Conservation (phyloP, 495 filamentous ascomycete genomes). For the Xylaria sp. region DNA sequence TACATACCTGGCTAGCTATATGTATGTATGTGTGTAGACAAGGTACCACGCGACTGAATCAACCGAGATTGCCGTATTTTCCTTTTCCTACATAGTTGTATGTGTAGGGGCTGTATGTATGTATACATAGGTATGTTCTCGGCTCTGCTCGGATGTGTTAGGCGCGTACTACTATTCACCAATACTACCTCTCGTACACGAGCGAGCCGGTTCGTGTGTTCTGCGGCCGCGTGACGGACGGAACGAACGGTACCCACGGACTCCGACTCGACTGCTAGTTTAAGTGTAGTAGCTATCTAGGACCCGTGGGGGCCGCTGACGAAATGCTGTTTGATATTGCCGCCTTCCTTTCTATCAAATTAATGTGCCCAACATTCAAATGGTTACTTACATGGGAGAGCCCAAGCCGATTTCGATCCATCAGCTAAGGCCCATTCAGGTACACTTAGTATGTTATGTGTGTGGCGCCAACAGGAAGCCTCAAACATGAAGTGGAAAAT, state of each 20-base stretch:
- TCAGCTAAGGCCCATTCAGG: neutral
- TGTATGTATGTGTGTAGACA: too few species aligned
- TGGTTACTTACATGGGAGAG: constrained; percentile 3
- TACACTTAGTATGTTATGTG: too few species aligned
- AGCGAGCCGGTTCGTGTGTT: neutral
- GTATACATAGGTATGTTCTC: too few species aligned
- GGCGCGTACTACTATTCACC: neutral
- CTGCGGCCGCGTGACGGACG: neutral
- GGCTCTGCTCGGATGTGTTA: neutral
- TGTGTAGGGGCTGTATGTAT: neutral
- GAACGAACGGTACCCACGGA: neutral
- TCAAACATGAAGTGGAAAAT: constrained; percentile 16
- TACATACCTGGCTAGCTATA: too few species aligned
- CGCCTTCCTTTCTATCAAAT: neutral
- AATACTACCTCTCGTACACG: neutral
- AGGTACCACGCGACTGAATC: constrained; percentile 5
- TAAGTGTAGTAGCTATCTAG: neutral
- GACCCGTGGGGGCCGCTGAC: neutral
- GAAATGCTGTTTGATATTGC: neutral
- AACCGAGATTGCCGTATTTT: neutral
- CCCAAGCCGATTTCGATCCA: constrained; percentile 19
- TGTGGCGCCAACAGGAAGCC: constrained; percentile 6
- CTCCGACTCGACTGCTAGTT: neutral
- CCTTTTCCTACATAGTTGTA: neutral
- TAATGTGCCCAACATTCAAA: neutral